These are phyloP conservation scores for Coniochaeta hoffmannii DNA, from an alignment of 2,329 filamentous ascomycete genomes.

Conservation along the genomic window DNA sequence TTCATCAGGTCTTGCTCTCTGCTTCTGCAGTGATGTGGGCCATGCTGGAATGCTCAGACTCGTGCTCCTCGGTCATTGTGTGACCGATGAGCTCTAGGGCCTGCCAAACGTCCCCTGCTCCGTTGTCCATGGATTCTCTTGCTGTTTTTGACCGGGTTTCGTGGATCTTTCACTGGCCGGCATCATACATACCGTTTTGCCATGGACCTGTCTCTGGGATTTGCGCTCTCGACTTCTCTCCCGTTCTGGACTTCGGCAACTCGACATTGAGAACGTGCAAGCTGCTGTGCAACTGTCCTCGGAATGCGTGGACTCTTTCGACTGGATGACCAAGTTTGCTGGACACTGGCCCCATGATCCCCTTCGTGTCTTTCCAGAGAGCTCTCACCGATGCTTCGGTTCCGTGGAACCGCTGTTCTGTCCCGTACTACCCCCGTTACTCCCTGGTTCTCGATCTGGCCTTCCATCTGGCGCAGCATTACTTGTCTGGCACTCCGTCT, in stretches of 20 bases:
- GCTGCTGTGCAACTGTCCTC: not conserved
- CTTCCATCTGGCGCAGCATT: not conserved
- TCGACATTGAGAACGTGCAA: not conserved
- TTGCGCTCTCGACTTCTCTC: not conserved
- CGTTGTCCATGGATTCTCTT: not conserved
- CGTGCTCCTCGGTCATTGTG: not conserved
- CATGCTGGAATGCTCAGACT: not conserved
- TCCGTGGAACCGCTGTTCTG: not conserved
- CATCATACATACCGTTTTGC: not conserved
- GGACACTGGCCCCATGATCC: not conserved
- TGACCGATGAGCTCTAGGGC: not conserved
- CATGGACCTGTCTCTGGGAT: not conserved
- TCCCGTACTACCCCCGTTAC: not conserved
- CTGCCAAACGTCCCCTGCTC: not conserved
- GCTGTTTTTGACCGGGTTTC: not conserved
- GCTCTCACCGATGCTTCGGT: not conserved
- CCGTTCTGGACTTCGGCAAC: not conserved
- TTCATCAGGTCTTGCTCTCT: not conserved
- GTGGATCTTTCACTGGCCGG: not conserved
- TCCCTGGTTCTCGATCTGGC: not conserved
- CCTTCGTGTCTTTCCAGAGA: too few relatives aligned
- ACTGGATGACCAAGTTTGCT: not conserved
- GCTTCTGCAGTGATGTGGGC: not conserved
- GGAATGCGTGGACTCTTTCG: not conserved
- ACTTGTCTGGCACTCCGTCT: not conserved